Base-by-base conservation (phyloP, 2,329 filamentous ascomycete genomes). In the Trichoderma afroharzianum region DNA sequence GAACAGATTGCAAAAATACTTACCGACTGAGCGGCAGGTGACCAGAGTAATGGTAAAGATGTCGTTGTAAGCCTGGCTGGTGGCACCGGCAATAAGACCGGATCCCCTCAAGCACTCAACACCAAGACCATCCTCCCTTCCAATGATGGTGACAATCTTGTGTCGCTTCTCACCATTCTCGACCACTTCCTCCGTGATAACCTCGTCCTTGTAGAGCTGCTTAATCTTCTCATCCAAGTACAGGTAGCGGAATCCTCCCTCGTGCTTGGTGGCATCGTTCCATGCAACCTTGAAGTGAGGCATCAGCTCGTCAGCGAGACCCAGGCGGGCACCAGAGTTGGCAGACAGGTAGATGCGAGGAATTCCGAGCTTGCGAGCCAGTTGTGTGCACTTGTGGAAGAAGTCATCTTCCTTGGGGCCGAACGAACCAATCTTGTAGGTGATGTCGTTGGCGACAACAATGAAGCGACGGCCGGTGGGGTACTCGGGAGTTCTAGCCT, bases 31-130 rank as follows among this genome's bases (percentile, higher is more conserved):
- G 80, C 96, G 92, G 84, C 96, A 99, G 74, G 96, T 99, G 74
- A 99, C 96, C 76, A 99, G 87, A 24, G 96, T 99, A 79, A 98
- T 92, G 72, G 96, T 99, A 86, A 99, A 99, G 81, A 99, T 98
- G 81, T 99, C 96, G 79, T 98, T 95, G 84, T 99, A 99, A 55
- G 96, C 96, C 80, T 93, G 91, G 80, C 95, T 97, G 43, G 96
- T 99, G 78, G 95, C 95, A 87, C 96, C 96, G 73, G 96, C 96
- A 84, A 99, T 99, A 76, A 99, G 89, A 90, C 96, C 96, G 76
- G 96, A 99, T 74, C 96, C 96, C 82, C 94, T 92, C 82, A 99
- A 85, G 85, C 95, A 99, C 85, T 99, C 96, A 73, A 99, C 96
- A 88, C 96, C 96, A 68, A 99, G 91, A 75, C 96, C 96, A 76